These are phyloP conservation scores for Pulveroboletus sp. DNA, from an alignment of 768 basidiomycete genomes.

Conservation along the genomic window DNA sequence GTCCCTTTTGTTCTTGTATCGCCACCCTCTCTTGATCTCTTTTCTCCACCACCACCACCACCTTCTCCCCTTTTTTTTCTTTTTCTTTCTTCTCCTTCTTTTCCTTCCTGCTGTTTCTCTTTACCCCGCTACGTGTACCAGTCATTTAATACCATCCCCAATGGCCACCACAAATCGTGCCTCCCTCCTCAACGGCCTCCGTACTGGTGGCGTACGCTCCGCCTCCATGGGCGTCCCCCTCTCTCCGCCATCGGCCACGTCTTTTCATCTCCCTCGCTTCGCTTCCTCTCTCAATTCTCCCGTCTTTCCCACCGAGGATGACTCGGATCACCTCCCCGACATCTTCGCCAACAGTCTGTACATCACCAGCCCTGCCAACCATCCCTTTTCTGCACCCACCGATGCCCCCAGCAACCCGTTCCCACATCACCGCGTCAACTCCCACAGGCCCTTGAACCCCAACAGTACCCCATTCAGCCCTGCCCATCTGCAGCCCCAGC, in stretches of 20 bases:
- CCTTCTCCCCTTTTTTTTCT: not conserved
- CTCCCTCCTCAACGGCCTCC: constrained; percentile 83
- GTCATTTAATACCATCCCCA: constrained; percentile 17
- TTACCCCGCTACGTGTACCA: constrained; percentile 20
- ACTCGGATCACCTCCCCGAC: constrained; percentile 60
- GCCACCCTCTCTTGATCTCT: constrained; percentile 11
- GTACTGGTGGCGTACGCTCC: constrained; percentile 89
- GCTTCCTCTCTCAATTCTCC: constrained; percentile 40
- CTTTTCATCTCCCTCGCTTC: constrained; percentile 66
- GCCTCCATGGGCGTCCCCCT: constrained; percentile 57
- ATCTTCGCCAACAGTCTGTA: constrained; percentile 52
- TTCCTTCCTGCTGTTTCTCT: constrained; percentile 17
- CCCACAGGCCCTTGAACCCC: constrained; percentile 51
- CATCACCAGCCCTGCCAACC: constrained; percentile 37
- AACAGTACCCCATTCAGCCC: constrained; percentile 49
- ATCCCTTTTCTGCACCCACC: constrained; percentile 69
- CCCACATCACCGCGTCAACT: constrained; percentile 56
- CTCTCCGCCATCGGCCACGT: constrained; percentile 59
- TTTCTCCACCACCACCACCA: constrained; percentile 7
- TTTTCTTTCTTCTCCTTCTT: constrained; percentile 20
- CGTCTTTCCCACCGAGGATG: constrained; percentile 49
- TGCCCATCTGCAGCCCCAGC: constrained; percentile 41
- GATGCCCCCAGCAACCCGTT: constrained; percentile 69
- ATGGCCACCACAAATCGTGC: constrained; percentile 63
- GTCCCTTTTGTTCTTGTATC: constrained; percentile 19